Conservation (phyloP, 441 rosid species). For the Populus trichocarpa region DNA sequence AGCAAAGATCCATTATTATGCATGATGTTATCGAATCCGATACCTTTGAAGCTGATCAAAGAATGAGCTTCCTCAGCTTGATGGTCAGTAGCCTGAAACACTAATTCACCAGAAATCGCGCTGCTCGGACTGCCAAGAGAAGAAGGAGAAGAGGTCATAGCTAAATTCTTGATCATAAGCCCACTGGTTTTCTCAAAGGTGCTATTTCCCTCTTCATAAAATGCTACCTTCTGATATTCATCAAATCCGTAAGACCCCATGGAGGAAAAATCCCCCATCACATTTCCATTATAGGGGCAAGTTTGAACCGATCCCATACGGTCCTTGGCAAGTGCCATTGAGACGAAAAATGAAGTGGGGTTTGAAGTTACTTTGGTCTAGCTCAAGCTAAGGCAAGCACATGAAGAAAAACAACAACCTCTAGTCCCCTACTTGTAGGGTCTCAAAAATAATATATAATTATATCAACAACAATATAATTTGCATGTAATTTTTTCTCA, state of each 20-base stretch:
- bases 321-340: constrained; percentile 54
- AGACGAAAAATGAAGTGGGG: constrained; percentile 6
- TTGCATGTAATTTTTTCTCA: background rate
- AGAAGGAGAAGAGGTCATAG: constrained; percentile 31
- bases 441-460: background rate
- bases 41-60: constrained; percentile 51
- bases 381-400: background rate
- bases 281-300: constrained; percentile 24
- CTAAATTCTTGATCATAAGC: constrained; percentile 16
- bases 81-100: constrained; percentile 23
- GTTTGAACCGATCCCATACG: constrained; percentile 24
- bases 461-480: background rate
- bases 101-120: constrained; percentile 40
- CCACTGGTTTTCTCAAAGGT: constrained; percentile 18
- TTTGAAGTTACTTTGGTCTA: constrained; percentile 3
- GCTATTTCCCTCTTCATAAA: constrained; percentile 34
- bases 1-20: constrained; percentile 53
- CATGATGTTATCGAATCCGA: constrained; percentile 19
- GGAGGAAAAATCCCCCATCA: constrained; percentile 39
- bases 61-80: constrained; percentile 44
- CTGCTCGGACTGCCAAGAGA: constrained; percentile 44
- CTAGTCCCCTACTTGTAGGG: constrained; percentile 22
- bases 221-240: constrained; percentile 2
- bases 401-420: constrained; percentile 9
- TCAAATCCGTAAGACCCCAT: constrained; percentile 29